Conservation (phyloP, 2,329 filamentous ascomycete genomes). For the Fusarium drepaniforme region DNA sequence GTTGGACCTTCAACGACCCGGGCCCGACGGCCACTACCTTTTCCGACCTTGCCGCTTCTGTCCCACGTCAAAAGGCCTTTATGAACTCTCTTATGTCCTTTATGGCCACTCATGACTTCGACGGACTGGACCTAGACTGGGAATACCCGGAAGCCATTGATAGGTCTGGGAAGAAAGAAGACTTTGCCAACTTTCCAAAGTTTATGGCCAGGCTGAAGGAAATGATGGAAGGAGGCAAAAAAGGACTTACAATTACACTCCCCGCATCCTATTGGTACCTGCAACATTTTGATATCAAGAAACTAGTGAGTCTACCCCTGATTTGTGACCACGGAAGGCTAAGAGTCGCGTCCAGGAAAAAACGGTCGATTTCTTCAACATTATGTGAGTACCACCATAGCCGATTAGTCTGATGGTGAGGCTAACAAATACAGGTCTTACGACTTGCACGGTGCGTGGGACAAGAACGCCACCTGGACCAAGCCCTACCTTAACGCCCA, state of each 20-base stretch:
- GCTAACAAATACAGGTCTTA: background rate
- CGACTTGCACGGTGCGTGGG: slow-evolving; percentile 21
- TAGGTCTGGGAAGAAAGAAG: slow-evolving; percentile 40
- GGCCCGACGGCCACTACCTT: slow-evolving; percentile 46
- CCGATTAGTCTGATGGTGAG: too few relatives aligned
- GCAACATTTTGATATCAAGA: slow-evolving; percentile 42
- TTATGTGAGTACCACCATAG: background rate
- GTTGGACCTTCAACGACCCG: slow-evolving; percentile 56
- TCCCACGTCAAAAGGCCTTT: background rate
- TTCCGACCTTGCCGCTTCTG: slow-evolving; percentile 7
- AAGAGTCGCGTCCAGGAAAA: background rate
- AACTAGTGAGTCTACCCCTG: slow-evolving; percentile 8
- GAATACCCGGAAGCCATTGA: slow-evolving; percentile 45
- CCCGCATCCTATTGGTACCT: slow-evolving; percentile 47
- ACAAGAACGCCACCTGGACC: background rate
- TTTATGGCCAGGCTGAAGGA: slow-evolving; percentile 34
- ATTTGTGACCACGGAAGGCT: background rate
- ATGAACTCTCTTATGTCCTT: slow-evolving; percentile 23
- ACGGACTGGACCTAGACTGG: slow-evolving; percentile 46
- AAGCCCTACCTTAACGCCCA: slow-evolving; percentile 22
- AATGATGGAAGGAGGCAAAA: slow-evolving; percentile 35
- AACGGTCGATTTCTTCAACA: background rate
- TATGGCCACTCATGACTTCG: slow-evolving; percentile 30
- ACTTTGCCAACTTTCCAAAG: slow-evolving; percentile 50
- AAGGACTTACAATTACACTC: slow-evolving; percentile 9